phyloP scores from a whole-genome alignment of 2,329 filamentous ascomycete species.

The Colletotrichum tropicale region DNA sequence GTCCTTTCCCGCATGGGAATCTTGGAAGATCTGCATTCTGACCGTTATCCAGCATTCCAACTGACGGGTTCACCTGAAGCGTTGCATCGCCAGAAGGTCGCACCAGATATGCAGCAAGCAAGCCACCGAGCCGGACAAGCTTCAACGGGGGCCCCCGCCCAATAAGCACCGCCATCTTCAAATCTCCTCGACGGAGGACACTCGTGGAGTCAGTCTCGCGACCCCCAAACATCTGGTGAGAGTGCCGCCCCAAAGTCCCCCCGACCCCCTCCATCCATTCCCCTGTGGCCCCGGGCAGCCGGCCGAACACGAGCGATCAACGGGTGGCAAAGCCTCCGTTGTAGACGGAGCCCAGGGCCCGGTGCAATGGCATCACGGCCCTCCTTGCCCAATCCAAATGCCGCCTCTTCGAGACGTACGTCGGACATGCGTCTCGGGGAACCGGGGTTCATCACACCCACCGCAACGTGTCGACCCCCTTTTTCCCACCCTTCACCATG shows the following conservation, averaged over 20 bases:
- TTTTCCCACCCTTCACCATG: neutral
- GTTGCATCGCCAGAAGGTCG: conserved; percentile 10
- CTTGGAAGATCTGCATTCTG: conserved; percentile 19
- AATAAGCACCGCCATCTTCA: conserved; percentile 1
- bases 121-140: neutral
- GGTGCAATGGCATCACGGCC: neutral
- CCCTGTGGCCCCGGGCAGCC: neutral
- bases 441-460: neutral
- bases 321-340: conserved; percentile 18
- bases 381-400: neutral
- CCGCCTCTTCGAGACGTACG: neutral
- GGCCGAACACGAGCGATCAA: conserved; percentile 21
- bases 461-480: neutral
- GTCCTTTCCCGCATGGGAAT: conserved; percentile 6
- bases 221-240: neutral
- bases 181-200: neutral
- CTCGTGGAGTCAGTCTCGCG: neutral
- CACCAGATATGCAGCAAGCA: neutral
- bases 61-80: conserved; percentile 17
- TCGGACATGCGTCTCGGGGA: conserved; percentile 9
- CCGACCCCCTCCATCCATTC: neutral
- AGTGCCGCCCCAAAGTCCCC: neutral
- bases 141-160: conserved; percentile 9
- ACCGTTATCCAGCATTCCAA: conserved; percentile 5
- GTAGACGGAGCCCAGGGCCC: conserved; percentile 5